Base-by-base conservation (phyloP, 768 basidiomycete genomes). In the Xanthoconium purpureum region DNA sequence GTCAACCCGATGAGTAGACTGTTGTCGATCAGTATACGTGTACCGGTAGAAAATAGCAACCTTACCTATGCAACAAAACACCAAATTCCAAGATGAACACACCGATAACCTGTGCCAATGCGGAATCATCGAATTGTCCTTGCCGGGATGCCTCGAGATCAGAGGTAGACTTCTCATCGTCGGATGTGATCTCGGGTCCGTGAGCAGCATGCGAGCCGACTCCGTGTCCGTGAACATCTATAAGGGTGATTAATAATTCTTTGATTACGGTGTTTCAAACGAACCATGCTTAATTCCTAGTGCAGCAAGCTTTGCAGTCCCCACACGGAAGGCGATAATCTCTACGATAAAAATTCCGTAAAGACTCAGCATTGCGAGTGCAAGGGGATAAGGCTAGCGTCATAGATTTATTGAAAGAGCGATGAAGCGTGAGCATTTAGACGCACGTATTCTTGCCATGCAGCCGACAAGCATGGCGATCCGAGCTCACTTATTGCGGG, bases 31-130 rank as follows among this genome's bases (percentile, higher is more conserved):
- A 56, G 42, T 6, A 11, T 15, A 35, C 39, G 13, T 38, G 38
- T 33, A 36, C 35, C 10, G 18, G 0, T 10, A 24, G 35, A 37
- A 13, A 50, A 32, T 42, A 33, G 37, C 11, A 8, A 28, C 3
- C 44, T 30, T 52, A 82, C 85, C 87, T 90, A 66, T 95, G 94
- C 33, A 98, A 72, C 6, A 93, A 70, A 32, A 98, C 92, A 63
- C 96, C 96, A 64, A 97, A 96, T 68, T 99, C 96, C 46, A 99
- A 77, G 55, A 98, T 94, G 35, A 83, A 91, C 46, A 99, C 80
- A 14, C 94, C 94, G 46, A 97, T 78, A 37, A 94, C 71, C 69
- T 95, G 93, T 3, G 91, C 85, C 10, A 75, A 54, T 3, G 81
- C 73, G 18, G 75, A 74, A 38, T 84, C 79, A 47, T 77, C 71